A percentile compares a stretch with the other conserved stretches of the same genome.
These are phyloP conservation scores for Peronospora farinosa DNA, from an alignment of 352 stramenopile genomes.

Conservation along the genomic window DNA sequence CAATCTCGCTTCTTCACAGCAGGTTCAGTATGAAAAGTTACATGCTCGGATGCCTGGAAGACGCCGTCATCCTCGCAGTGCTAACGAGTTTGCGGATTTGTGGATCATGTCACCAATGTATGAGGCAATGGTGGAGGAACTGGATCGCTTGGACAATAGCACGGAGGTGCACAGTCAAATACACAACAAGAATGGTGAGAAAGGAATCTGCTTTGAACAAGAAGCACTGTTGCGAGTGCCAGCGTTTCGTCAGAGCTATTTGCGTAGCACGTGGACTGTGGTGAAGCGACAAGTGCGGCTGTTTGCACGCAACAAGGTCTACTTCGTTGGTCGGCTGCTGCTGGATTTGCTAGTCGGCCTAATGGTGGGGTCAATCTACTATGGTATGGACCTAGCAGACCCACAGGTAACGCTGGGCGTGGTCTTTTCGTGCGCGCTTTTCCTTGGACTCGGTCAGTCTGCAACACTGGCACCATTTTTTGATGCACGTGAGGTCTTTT, in stretches of 20 bases:
- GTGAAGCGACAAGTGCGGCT: constrained; percentile 35
- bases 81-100: constrained; percentile 37
- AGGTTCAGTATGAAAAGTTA: constrained; percentile 31
- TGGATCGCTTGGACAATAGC: constrained; percentile 27
- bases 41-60: constrained; percentile 23
- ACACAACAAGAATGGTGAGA: constrained; percentile 19
- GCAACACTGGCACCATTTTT: constrained; percentile 56
- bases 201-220: constrained; percentile 27
- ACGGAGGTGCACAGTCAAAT: constrained; percentile 17
- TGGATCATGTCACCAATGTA: constrained; percentile 44
- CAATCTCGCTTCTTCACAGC: constrained; percentile 36
- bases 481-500: constrained; percentile 55
- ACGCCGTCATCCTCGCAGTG: constrained; percentile 27
- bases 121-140: constrained; percentile 32
- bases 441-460: constrained; percentile 65
- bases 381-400: constrained; percentile 29
- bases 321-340: constrained; percentile 30
- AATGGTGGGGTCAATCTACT: constrained; percentile 39
- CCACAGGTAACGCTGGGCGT: constrained; percentile 47
- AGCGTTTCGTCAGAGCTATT: constrained; percentile 33
- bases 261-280: constrained; percentile 31
- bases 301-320: constrained; percentile 32
- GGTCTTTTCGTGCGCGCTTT: constrained; percentile 74
- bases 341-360: constrained; percentile 34
- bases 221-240: constrained; percentile 36